Evolutionary conservation across 1,284 basidiomycete species (phyloP).

Genomic region (Malassezia yamatoensis): DNA sequence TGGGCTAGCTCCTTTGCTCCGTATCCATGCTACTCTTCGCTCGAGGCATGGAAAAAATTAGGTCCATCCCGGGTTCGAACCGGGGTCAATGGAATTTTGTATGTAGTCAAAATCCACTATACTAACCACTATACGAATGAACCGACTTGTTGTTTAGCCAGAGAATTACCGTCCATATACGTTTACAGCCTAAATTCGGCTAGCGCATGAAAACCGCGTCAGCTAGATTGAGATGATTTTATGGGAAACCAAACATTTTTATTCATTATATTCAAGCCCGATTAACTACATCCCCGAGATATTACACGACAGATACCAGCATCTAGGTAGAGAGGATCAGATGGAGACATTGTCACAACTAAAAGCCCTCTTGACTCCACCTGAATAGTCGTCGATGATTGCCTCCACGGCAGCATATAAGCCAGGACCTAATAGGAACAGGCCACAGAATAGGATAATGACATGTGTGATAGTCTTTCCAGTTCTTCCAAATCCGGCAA

Average conservation of each 20-base stretch:
- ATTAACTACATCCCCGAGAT: too few species aligned
- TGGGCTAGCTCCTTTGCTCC: too few species aligned
- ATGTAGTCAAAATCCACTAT: constrained; percentile 20
- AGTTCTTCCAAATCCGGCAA: constrained; percentile 13
- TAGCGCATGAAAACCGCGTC: too few species aligned
- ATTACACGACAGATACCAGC: too few species aligned
- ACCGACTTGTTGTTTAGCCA: neutral
- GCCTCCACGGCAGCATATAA: constrained; percentile 50
- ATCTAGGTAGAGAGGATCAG: neutral
- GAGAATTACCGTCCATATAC: neutral
- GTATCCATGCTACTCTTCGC: too few species aligned
- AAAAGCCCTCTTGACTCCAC: neutral
- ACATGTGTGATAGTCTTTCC: constrained; percentile 40
- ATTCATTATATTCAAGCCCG: too few species aligned
- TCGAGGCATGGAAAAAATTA: too few species aligned
- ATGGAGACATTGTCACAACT: neutral
- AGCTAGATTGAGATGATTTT: neutral
- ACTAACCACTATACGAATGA: constrained; percentile 24
- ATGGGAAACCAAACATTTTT: too few species aligned
- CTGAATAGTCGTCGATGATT: constrained; percentile 50
- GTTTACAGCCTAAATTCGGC: too few species aligned
- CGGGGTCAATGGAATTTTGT: constrained; percentile 20
- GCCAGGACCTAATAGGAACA: constrained; percentile 52
- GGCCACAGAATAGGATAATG: constrained; percentile 48
- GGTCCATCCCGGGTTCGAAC: constrained; percentile 23